Evolutionary conservation across 2,329 filamentous ascomycete species (phyloP).

Genomic region (Clarireedia paspali): DNA sequence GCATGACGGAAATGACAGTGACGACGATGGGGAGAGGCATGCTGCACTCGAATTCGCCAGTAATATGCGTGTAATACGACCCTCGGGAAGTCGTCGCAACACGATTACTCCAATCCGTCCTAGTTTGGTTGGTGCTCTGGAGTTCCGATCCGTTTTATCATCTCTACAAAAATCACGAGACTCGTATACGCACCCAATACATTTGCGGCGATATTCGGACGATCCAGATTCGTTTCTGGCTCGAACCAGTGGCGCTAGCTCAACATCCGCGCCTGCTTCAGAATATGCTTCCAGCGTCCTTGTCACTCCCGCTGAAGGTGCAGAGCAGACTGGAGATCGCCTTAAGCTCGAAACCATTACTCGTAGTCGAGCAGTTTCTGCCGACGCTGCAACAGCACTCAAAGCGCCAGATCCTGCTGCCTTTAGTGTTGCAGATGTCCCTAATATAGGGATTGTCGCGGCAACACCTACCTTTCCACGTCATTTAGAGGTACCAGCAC

Average conservation of each 20-base stretch:
- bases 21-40: constrained; percentile 48
- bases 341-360: constrained; percentile 12
- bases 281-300: constrained; percentile 31
- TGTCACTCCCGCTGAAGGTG: constrained; percentile 32
- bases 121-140: constrained; percentile 85
- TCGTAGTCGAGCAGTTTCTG: constrained; percentile 26
- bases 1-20: constrained; percentile 32
- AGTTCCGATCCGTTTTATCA: constrained; percentile 87
- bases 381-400: constrained; percentile 21
- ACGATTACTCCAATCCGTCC: constrained; percentile 83
- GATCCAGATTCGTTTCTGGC: constrained; percentile 31
- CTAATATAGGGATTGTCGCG: constrained; percentile 28
- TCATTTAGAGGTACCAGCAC: constrained; percentile 18
- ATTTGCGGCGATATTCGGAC: constrained; percentile 62
- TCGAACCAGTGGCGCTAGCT: constrained; percentile 34
- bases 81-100: constrained; percentile 56
- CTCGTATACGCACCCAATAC: constrained; percentile 61
- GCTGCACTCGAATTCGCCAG: constrained; percentile 77
- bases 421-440: constrained; percentile 23
- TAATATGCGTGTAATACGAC: constrained; percentile 83
- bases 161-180: constrained; percentile 78
- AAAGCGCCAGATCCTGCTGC: constrained; percentile 18
- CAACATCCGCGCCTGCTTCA: constrained; percentile 34
- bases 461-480: constrained; percentile 35
- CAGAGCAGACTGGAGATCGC: constrained; percentile 5